Evolutionary conservation across 2,329 filamentous ascomycete species (phyloP).

Genomic region (Gnomoniopsis smithogilvyi): DNA sequence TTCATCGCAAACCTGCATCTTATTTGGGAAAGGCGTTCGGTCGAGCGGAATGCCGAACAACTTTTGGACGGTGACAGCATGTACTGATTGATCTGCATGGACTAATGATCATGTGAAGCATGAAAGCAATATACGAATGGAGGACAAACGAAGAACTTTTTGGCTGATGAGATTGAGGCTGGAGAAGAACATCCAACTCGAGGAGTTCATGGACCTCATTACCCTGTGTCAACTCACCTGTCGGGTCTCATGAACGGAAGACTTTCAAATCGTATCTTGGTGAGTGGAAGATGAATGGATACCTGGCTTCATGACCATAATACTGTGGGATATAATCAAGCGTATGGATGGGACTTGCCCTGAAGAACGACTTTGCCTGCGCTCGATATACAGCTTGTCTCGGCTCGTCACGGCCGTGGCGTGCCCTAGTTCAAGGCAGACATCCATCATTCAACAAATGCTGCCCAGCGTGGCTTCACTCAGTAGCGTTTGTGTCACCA

Average conservation of each 20-base stretch:
- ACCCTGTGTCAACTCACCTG: too few species aligned
- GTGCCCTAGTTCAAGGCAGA: neutral
- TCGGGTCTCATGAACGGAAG: too few species aligned
- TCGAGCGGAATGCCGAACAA: neutral
- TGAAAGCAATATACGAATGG: neutral
- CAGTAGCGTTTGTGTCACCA: too few species aligned
- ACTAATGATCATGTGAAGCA: conserved; percentile 3
- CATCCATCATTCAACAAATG: neutral
- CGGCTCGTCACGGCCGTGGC: conserved; percentile 5
- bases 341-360: neutral
- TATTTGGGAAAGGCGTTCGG: neutral
- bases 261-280: too few species aligned
- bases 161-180: too few species aligned
- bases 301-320: neutral
- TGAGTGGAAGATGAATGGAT: too few species aligned
- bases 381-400: conserved; percentile 4
- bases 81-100: neutral
- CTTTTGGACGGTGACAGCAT: conserved; percentile 1
- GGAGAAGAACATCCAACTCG: neutral
- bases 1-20: neutral
- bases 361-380: neutral
- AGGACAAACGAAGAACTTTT: too few species aligned
- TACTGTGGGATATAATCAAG: too few species aligned
- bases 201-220: too few species aligned
- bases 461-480: too few species aligned